Evolutionary conservation across 2,329 filamentous ascomycete species (phyloP), one percentile per base, ranked within the genome.

Genomic region (Thyridium curvatum): DNA sequence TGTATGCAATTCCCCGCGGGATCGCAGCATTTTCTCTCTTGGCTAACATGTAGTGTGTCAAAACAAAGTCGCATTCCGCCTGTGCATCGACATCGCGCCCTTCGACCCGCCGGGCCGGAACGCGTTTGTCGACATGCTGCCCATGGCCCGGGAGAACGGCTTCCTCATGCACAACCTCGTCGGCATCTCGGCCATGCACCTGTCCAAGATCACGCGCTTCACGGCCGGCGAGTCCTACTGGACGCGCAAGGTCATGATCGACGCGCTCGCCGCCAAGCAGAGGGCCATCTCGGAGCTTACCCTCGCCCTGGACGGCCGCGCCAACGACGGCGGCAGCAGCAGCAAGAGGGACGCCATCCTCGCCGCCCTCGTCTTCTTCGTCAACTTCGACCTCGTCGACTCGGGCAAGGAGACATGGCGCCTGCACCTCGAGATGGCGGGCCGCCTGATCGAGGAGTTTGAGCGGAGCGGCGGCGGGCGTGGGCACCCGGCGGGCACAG

Each of bases 71-170:
- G 54, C 69, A 39, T 58, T 52, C n/a, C 55, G 68, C 30, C 58
- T 79, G 35, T 77, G 72, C 56, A 66, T 60, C 50, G 73, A 77
- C 47, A 61, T 79, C 32, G 68, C 72, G 39, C 64, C 67, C 18
- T 58, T 62, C 38, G 69, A 72, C 51, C 47, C 64, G 35, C 58
- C 60, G 12, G 58, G 64, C 9, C 50, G 48, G 38, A 73, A 73
- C 49, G 68, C 68, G 7, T 72, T 71, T 48, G 66, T 67, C 43
- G 55, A 48, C 35, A 56, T 72, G 21, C 51, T 72, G 36, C 60
- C 66, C 8, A 51, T 71, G 37, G 62, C 65, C 16, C 56, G 53
- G 28, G 49, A 52, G 10, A 62, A 68, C 31, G 61, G 64, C 32
- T 59, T 69, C 16, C 51, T 73, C 26, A 62, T 64, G 35, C 61